Base-by-base conservation (phyloP, 2,329 filamentous ascomycete species). In the Phaeomoniella chlamydospora region DNA sequence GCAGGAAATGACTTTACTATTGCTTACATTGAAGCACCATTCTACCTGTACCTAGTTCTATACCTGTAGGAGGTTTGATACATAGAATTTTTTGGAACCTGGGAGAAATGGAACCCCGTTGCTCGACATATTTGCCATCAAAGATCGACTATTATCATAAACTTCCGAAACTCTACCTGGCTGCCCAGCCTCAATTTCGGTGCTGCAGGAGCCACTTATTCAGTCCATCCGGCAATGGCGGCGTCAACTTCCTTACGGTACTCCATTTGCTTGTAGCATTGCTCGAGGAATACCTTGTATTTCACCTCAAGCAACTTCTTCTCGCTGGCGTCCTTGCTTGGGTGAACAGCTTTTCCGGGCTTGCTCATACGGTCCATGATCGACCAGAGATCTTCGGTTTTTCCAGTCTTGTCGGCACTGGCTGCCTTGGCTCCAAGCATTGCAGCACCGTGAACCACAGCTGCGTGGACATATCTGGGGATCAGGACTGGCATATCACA, bases 331-430 rank as follows among this genome's bases (percentile, higher is more conserved):
- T 92, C 74, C 36, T 67, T 72, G 15, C 76, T 76, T 0, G 88
- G 86, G 56, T 77, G 69, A 2, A 94, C 80, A 34, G 86, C 73
- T 49, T 79, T 83, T 18, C 88, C 90, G 5, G 85, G 80, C 68
- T 94, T 94, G 63, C 83, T 93, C 79, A 94, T 90, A 38, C 86
- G 75, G 57, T 93, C 84, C 90, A 98, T 98, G 54, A 98, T 94
- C 47, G 77, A 74, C 90, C 90, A 98, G 42, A 98, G 65, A 29
- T 80, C 74, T 63, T 94, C 87, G 0, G 82, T 87, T 49, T 79
- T 77, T 31, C 84, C 83, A 6, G 81, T 70, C 29, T 70, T 68
- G 50, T 81, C 77, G 18, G 80, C 80, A 48, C 80, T 90, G 4
- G 88, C 90, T n/a, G 90, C 90, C 61, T 96, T 96, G 39, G 86